Conservation (phyloP, 805 yeast species). For the Diddensiella santjacobensis region DNA sequence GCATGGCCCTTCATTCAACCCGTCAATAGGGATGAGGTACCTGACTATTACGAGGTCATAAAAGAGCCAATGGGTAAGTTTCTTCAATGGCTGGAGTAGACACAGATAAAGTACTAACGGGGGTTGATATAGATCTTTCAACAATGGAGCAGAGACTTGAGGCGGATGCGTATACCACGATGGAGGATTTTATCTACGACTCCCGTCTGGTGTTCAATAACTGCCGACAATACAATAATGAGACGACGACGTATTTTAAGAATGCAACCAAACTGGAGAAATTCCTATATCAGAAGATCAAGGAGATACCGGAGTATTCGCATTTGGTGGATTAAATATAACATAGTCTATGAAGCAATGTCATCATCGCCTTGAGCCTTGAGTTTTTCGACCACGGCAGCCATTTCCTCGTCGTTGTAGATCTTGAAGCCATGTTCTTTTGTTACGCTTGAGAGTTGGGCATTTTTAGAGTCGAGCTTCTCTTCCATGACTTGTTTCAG, state of each 20-base stretch:
- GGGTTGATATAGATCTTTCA: conserved; percentile 52
- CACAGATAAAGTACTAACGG: no score
- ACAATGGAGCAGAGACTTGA: conserved; percentile 94
- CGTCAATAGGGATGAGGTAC: conserved; percentile 89
- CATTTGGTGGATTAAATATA: conserved; percentile 58
- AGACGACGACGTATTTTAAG: conserved; percentile 81
- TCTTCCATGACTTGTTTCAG: conserved; percentile 99
- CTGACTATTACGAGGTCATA: conserved; percentile 92
- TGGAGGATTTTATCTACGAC: conserved; percentile 91
- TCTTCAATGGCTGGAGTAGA: no score
- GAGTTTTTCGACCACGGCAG: conserved; percentile 70
- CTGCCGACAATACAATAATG: conserved; percentile 90
- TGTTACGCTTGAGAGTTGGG: conserved; percentile 92
- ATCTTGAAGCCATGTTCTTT: conserved; percentile 79
- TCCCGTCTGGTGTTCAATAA: conserved; percentile 81
- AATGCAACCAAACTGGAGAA: conserved; percentile 93
- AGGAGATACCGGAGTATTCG: conserved; percentile 89
- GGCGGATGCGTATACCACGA: conserved; percentile 82
- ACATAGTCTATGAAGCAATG: background rate
- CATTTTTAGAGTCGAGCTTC: conserved; percentile 89
- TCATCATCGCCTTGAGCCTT: conserved; percentile 42
- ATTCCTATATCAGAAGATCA: conserved; percentile 73
- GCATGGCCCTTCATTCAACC: conserved; percentile 98
- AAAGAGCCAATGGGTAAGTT: conserved; percentile 88
- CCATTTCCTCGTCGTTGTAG: conserved; percentile 78